phyloP scores from a whole-genome alignment of 352 stramenopile genomes.

The Phytophthora palmivora region DNA sequence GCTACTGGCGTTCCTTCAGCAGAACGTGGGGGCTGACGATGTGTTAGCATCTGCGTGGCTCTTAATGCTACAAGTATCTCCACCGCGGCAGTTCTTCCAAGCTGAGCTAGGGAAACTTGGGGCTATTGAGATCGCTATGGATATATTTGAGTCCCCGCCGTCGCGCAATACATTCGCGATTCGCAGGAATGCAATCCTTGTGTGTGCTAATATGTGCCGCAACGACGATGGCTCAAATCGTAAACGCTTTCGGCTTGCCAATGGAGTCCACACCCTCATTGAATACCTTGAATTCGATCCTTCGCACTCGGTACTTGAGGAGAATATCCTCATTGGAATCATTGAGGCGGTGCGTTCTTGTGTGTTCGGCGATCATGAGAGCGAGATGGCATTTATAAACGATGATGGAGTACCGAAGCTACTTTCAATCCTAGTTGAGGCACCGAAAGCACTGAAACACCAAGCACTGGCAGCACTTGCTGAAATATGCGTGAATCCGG shows the following conservation, averaged over 20 bases:
- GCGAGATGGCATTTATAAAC: constrained; percentile 66
- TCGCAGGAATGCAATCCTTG: constrained; percentile 67
- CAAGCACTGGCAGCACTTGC: constrained; percentile 69
- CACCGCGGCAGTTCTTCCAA: constrained; percentile 43
- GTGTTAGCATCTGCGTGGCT: constrained; percentile 57
- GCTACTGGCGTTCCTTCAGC: constrained; percentile 62
- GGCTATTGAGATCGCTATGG: constrained; percentile 59
- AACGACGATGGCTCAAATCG: constrained; percentile 58
- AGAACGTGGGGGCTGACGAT: constrained; percentile 44
- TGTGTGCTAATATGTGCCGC: constrained; percentile 65
- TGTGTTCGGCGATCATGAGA: constrained; percentile 60
- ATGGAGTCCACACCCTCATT: constrained; percentile 54
- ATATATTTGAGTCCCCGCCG: constrained; percentile 51
- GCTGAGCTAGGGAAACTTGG: constrained; percentile 51
- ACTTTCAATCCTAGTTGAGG: constrained; percentile 59
- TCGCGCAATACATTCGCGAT: constrained; percentile 67
- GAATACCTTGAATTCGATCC: constrained; percentile 59
- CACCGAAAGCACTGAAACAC: constrained; percentile 62
- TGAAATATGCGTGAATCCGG: constrained; percentile 77
- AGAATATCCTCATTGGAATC: constrained; percentile 69
- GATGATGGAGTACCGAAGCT: constrained; percentile 65
- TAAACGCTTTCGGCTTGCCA: constrained; percentile 51
- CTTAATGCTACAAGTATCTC: constrained; percentile 58
- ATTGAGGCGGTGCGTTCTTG: constrained; percentile 73
- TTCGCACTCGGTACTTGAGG: constrained; percentile 65